Percentiles rank a stretch among this genome's conserved stretches.
These are phyloP conservation scores for Fusarium compactum DNA, from an alignment of 2,329 filamentous ascomycete species.

Conservation along the genomic window DNA sequence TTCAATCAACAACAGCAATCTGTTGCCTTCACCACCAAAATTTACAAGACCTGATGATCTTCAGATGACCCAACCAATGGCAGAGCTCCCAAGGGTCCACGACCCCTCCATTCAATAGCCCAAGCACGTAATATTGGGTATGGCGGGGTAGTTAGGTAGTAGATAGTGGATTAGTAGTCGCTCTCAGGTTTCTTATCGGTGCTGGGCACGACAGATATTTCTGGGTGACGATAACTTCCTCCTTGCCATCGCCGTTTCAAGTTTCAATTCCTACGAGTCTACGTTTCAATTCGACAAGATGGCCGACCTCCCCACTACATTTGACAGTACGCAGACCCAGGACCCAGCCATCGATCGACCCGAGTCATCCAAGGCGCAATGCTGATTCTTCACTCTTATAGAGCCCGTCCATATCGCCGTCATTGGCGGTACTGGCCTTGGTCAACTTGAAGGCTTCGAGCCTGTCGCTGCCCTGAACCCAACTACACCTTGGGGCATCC, in stretches of 20 bases:
- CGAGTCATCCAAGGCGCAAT: constrained; percentile 5
- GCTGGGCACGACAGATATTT: constrained; percentile 27
- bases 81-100: constrained; percentile 33
- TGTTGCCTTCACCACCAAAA: neutral
- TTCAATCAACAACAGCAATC: neutral
- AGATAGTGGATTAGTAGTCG: neutral
- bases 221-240: constrained; percentile 13
- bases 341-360: neutral
- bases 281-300: constrained; percentile 51
- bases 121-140: constrained; percentile 40
- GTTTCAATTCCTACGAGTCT: constrained; percentile 1
- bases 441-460: constrained; percentile 86
- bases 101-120: constrained; percentile 42
- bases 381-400: constrained; percentile 49
- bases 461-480: constrained; percentile 83
- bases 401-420: constrained; percentile 85
- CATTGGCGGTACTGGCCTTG: constrained; percentile 92
- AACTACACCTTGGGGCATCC: constrained; percentile 87
- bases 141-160: constrained; percentile 43
- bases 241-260: constrained; percentile 14
- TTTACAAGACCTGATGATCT: neutral
- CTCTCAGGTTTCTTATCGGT: constrained; percentile 26
- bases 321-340: constrained; percentile 63
- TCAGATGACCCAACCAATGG: constrained; percentile 35
- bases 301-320: constrained; percentile 67